Evolutionary conservation across 225 moss, liverwort and hornwort genomes (phyloP).

Genomic region (Lunularia cruciata): DNA sequence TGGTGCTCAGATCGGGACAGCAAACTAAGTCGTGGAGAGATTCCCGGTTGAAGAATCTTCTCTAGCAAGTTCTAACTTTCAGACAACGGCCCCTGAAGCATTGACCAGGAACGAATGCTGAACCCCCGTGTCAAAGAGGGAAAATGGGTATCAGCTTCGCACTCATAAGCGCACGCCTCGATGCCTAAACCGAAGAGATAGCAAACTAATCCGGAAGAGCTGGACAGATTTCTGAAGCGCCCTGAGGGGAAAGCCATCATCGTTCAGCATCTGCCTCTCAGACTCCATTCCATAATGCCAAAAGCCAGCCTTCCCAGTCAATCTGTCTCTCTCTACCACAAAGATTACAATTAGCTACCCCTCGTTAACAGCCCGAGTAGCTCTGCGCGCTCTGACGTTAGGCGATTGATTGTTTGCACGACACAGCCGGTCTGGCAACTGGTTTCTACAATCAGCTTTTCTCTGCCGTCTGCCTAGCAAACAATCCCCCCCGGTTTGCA

Average conservation of each 20-base stretch:
- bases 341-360: neutral
- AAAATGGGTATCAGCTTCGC: constrained; percentile 21
- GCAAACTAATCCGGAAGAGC: constrained; percentile 5
- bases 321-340: neutral
- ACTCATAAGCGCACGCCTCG: constrained; percentile 13
- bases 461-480: constrained; percentile 1
- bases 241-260: constrained; percentile 10
- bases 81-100: neutral
- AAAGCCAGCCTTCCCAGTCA: neutral
- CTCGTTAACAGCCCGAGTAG: neutral
- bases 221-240: constrained; percentile 4
- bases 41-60: constrained; percentile 2
- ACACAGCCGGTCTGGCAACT: neutral
- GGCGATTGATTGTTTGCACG: neutral
- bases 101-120: neutral
- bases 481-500: neutral
- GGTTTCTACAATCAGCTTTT: neutral
- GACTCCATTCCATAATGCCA: constrained; percentile 18
- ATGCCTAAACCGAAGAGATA: neutral
- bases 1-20: neutral
- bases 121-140: neutral
- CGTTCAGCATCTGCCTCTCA: constrained; percentile 6
- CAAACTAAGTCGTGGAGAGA: neutral
- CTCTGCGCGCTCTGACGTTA: neutral
- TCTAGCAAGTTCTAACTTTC: neutral